Evolutionary conservation across 2,329 filamentous ascomycete species (phyloP).

Genomic region (Penicillium sp.): DNA sequence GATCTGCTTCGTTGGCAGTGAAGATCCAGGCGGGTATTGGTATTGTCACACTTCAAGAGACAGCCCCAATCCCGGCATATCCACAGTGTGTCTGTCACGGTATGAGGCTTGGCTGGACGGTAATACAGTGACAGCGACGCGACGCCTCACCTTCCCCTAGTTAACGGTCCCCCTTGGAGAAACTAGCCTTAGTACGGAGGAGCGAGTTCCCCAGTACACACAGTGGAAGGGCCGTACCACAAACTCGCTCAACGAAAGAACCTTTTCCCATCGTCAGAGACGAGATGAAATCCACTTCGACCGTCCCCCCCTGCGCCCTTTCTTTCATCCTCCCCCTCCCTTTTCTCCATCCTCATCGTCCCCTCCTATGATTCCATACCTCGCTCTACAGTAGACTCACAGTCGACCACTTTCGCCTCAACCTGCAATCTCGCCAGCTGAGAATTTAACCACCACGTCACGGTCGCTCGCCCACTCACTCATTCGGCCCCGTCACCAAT

Average conservation of each 20-base stretch:
- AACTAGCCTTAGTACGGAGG: not conserved
- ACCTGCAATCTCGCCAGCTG: conserved; percentile 31
- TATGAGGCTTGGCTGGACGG: not conserved
- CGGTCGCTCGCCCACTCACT: conserved; percentile 18
- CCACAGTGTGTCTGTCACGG: not conserved
- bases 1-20: conserved; percentile 1
- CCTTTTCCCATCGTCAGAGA: conserved; percentile 14
- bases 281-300: conserved; percentile 31
- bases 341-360: conserved; percentile 18
- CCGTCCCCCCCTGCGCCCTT: conserved; percentile 26
- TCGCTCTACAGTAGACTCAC: conserved; percentile 17
- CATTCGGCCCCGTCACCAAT: conserved; percentile 1
- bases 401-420: conserved; percentile 32
- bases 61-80: not conserved
- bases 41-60: not conserved
- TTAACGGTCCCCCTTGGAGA: not conserved
- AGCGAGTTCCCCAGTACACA: not conserved
- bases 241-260: conserved; percentile 15
- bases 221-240: conserved; percentile 8
- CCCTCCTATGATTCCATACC: conserved; percentile 28
- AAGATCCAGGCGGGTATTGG: conserved; percentile 7
- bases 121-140: conserved; percentile 8
- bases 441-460: conserved; percentile 22
- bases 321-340: conserved; percentile 14
- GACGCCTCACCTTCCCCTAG: not conserved